A percentile compares a stretch with the other conserved stretches of the same genome.
Evolutionary conservation across 208 protist species (phyloP).

Genomic region (Trypanosoma congolense): DNA sequence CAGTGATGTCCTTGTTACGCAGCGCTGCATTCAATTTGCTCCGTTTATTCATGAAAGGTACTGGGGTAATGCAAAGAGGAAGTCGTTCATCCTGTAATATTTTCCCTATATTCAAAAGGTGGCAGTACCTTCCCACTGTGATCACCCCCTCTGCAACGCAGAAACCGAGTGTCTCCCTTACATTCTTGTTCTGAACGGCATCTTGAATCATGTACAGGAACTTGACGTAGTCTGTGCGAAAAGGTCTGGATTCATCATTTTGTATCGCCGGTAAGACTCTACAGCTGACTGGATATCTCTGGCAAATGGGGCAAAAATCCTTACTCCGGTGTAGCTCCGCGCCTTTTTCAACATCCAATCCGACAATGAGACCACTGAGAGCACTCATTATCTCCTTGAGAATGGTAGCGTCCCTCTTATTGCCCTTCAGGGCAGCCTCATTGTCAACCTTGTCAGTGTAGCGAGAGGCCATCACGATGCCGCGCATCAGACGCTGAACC

Average conservation of each 20-base stretch:
- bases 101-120: conserved; percentile 35
- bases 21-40: conserved; percentile 76
- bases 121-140: conserved; percentile 76
- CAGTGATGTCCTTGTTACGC: conserved; percentile 76
- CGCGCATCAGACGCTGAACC: conserved; percentile 83
- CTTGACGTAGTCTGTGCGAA: conserved; percentile 91
- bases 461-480: conserved; percentile 74
- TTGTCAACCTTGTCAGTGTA: conserved; percentile 92
- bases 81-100: conserved; percentile 64
- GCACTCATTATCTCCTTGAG: conserved; percentile 77
- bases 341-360: conserved; percentile 67
- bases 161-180: conserved; percentile 77
- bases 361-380: conserved; percentile 77
- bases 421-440: conserved; percentile 48
- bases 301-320: conserved; percentile 69
- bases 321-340: conserved; percentile 40
- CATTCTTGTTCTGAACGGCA: conserved; percentile 67
- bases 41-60: conserved; percentile 71
- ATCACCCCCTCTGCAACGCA: conserved; percentile 54
- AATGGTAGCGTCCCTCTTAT: conserved; percentile 58
- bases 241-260: conserved; percentile 94
- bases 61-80: conserved; percentile 86
- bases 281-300: conserved; percentile 59
- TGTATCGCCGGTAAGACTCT: conserved; percentile 87
- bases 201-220: conserved; percentile 91